Base-by-base conservation (phyloP, 306 rosid genomes). In the Quercus mongolica region DNA sequence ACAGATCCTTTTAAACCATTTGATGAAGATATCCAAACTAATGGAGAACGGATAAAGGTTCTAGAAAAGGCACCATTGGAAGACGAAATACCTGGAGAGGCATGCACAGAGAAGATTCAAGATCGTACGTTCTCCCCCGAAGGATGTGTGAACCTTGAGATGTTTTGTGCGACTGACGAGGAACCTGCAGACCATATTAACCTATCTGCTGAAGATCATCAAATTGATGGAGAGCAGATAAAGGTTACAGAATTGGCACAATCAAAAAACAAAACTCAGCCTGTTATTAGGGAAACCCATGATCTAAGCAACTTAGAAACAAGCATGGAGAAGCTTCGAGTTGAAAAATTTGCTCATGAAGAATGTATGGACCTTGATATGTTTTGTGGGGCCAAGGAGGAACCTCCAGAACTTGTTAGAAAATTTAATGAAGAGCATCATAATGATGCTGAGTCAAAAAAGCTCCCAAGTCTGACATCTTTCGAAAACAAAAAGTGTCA, bases 271-370 rank as follows among this genome's bases (percentile, higher is more conserved):
- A 78, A 70, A 83, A 79, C 41, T 49, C 67, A 25, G 69, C 80
- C 51, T 65, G 74, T 72, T 35, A 76, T 74, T 74, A 56, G 62
- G 38, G 86, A 79, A 82, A 84, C 70, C 51, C 46, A 13, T 56
- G 79, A 30, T 35, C 58, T 74, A 56, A 77, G 75, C 64, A 77
- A 26, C 74, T 77, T 72, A 67, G 77, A 55, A 69, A 83, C 75
- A 76, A 83, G 82, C 70, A 75, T 63, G 62, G 90, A 83, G 88
- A 86, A 80, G 73, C 81, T 83, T 77, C 85, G 54, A 57, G 86
- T 57, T 80, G 77, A 79, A 79, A 76, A 77, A 72, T 30, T 59
- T 38, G 21, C 84, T 75, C 49, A 9, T 69, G 82, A 62, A 26
- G 91, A 84, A 74, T 61, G 35, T n/a, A 26, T 81, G 80, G 84